phyloP scores from a whole-genome alignment of 2,329 filamentous ascomycete species.

The Colletotrichum echinochloae region DNA sequence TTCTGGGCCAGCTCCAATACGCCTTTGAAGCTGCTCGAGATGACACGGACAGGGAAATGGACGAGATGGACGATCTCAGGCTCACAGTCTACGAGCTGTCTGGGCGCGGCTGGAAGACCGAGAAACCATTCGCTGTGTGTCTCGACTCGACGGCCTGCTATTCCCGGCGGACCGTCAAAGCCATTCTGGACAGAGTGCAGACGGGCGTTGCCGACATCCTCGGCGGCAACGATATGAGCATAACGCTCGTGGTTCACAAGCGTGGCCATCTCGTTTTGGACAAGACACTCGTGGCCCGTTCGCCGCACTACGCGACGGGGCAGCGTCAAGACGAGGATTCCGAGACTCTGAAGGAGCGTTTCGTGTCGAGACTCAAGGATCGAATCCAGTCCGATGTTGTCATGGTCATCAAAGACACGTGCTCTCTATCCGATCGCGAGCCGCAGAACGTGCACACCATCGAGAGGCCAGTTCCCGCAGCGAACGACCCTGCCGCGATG shows the following conservation, averaged over 20 bases:
- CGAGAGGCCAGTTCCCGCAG: conserved; percentile 35
- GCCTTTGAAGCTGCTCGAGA: conserved; percentile 54
- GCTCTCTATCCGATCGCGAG: conserved; percentile 53
- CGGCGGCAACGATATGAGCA: conserved; percentile 58
- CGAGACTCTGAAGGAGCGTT: conserved; percentile 52
- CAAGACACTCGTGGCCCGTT: conserved; percentile 57
- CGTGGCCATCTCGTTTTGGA: conserved; percentile 66
- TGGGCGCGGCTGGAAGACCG: conserved; percentile 59
- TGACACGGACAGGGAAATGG: conserved; percentile 56
- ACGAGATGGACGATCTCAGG: conserved; percentile 60
- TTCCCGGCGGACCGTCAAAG: conserved; percentile 59
- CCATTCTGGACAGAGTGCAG: conserved; percentile 64
- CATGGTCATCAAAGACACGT: conserved; percentile 64
- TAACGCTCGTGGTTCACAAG: conserved; percentile 63
- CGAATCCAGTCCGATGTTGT: conserved; percentile 62
- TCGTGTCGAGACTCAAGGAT: conserved; percentile 56
- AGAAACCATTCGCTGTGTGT: conserved; percentile 59
- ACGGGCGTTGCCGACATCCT: conserved; percentile 63
- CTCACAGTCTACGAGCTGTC: conserved; percentile 60
- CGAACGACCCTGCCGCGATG: conserved; percentile 38
- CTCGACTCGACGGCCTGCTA: conserved; percentile 57
- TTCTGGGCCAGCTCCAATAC: conserved; percentile 55
- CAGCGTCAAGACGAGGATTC: conserved; percentile 46
- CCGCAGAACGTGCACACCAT: conserved; percentile 42
- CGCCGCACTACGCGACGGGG: conserved; percentile 38